These are phyloP conservation scores for Metarhizium humberi DNA, from an alignment of 2,329 filamentous ascomycete genomes.

Conservation along the genomic window DNA sequence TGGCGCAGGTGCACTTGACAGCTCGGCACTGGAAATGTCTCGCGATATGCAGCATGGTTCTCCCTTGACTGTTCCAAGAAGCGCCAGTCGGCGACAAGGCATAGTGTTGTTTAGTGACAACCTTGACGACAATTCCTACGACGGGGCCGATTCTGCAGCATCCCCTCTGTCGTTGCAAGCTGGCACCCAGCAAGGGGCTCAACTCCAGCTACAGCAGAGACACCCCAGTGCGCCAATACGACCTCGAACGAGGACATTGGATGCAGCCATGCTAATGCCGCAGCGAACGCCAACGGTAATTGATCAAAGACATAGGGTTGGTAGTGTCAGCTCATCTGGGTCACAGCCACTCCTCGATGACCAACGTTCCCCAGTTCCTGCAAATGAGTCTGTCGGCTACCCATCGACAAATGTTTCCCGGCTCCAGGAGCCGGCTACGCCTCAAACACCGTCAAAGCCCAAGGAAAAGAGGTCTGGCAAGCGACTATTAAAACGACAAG, in stretches of 20 bases:
- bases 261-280: conserved; percentile 42
- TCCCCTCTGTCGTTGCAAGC: not conserved
- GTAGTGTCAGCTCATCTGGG: conserved; percentile 58
- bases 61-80: conserved; percentile 20
- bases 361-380: conserved; percentile 29
- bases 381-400: conserved; percentile 33
- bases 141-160: conserved; percentile 19
- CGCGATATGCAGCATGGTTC: conserved; percentile 23
- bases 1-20: conserved; percentile 14
- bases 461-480: conserved; percentile 37
- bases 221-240: conserved; percentile 28
- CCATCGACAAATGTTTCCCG: conserved; percentile 26
- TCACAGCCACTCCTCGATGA: conserved; percentile 45
- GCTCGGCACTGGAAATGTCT: conserved; percentile 10
- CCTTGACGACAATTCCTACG: conserved; percentile 37
- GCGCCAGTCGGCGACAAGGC: conserved; percentile 43
- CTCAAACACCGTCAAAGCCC: conserved; percentile 8
- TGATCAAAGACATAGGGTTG: conserved; percentile 54
- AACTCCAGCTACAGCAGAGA: conserved; percentile 17
- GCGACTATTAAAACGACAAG: conserved; percentile 45
- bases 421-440: conserved; percentile 24
- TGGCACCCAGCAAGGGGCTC: conserved; percentile 1
- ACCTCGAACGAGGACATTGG: conserved; percentile 50
- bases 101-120: conserved; percentile 55
- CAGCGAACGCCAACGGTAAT: conserved; percentile 24